A percentile compares a stretch with the other conserved stretches of the same genome.
These are phyloP conservation scores for Paraconiothyrium sp. DNA, from an alignment of 2,329 filamentous ascomycete genomes.

Conservation along the genomic window DNA sequence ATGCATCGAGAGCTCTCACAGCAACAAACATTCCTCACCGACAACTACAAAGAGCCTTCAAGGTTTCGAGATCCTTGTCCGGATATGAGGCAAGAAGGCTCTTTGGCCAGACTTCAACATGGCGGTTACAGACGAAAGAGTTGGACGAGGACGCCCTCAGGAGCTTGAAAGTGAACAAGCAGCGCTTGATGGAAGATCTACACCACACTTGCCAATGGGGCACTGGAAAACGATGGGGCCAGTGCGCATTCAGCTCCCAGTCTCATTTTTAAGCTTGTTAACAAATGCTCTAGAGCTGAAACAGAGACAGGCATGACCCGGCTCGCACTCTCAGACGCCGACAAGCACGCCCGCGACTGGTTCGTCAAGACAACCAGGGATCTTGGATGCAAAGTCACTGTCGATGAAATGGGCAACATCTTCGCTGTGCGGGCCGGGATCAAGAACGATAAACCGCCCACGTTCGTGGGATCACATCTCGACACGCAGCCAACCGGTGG, in stretches of 20 bases:
- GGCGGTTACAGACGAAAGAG: constrained; percentile 53
- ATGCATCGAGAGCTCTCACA: constrained; percentile 34
- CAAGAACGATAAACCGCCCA: constrained; percentile 65
- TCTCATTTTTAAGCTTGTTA: background rate
- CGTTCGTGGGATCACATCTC: constrained; percentile 74
- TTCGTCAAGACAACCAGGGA: constrained; percentile 71
- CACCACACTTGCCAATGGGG: constrained; percentile 75
- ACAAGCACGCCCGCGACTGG: constrained; percentile 79
- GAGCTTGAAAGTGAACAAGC: constrained; percentile 65
- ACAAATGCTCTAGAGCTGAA: constrained; percentile 49
- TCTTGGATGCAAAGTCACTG: constrained; percentile 72
- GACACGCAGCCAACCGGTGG: constrained; percentile 68
- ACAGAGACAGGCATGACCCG: constrained; percentile 82
- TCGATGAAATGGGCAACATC: constrained; percentile 83
- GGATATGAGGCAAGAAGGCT: constrained; percentile 9
- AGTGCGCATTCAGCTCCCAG: constrained; percentile 57
- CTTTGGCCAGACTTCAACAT: constrained; percentile 46
- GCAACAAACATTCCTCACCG: constrained; percentile 29
- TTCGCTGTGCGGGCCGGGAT: constrained; percentile 76
- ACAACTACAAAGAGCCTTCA: background rate
- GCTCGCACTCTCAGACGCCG: constrained; percentile 74
- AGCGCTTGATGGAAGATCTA: constrained; percentile 69
- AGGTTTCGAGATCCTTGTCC: background rate
- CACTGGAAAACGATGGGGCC: constrained; percentile 71
- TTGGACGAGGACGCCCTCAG: constrained; percentile 63